phyloP scores from a whole-genome alignment of 805 yeast species.

The Candida insectorum region DNA sequence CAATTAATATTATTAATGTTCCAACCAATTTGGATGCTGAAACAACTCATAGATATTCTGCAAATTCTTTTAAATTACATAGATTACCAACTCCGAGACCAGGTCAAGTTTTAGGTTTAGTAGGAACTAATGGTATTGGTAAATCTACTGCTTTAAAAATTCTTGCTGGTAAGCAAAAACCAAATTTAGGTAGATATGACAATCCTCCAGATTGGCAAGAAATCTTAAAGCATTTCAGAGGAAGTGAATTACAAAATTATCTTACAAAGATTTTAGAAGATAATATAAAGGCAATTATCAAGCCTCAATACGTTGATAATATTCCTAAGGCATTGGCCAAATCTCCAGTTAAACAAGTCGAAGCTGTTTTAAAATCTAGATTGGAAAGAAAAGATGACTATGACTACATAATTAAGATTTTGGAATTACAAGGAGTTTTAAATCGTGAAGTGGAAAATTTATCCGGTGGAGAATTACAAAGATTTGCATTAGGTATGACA shows the following conservation, averaged over 20 bases:
- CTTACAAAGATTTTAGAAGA: slow-evolving; percentile 93
- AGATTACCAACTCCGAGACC: slow-evolving; percentile 98
- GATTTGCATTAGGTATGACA: slow-evolving; percentile 97
- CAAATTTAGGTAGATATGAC: slow-evolving; percentile 90
- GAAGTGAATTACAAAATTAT: slow-evolving; percentile 94
- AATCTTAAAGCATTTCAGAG: slow-evolving; percentile 86
- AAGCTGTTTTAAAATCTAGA: slow-evolving; percentile 73
- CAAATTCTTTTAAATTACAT: slow-evolving; percentile 95
- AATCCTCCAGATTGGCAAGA: slow-evolving; percentile 98
- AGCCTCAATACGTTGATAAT: slow-evolving; percentile 98
- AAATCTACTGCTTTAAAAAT: slow-evolving; percentile 96
- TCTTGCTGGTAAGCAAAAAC: slow-evolving; percentile 95
- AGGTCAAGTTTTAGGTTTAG: slow-evolving; percentile 96
- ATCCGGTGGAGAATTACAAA: slow-evolving; percentile 98
- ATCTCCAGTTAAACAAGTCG: slow-evolving; percentile 84
- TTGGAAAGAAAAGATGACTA: slow-evolving; percentile 68
- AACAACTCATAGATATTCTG: slow-evolving; percentile 96
- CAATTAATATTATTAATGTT: slow-evolving; percentile 90
- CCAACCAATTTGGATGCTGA: slow-evolving; percentile 92
- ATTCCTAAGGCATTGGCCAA: slow-evolving; percentile 90
- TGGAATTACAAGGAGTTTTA: slow-evolving; percentile 75
- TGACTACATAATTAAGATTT: slow-evolving; percentile 59
- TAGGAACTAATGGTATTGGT: slow-evolving; percentile 99
- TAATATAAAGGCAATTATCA: slow-evolving; percentile 91
- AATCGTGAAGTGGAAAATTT: slow-evolving; percentile 85